A percentile compares a stretch with the other conserved stretches of the same genome.
Evolutionary conservation across 148 eudicot genomes (phyloP).

Genomic region (Pharnaceum exiguum): DNA sequence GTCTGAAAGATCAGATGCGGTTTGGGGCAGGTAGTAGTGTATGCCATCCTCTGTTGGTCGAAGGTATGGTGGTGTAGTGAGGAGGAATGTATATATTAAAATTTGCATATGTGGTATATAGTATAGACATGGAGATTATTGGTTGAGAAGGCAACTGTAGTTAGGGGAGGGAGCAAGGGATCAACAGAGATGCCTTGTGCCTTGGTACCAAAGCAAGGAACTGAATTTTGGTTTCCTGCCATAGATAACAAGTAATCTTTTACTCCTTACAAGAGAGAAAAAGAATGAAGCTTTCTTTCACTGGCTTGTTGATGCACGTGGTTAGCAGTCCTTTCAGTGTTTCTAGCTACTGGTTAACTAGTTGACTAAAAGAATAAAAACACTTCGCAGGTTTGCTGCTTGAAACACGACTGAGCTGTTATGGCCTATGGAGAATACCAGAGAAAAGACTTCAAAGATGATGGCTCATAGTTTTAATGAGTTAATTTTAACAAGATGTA

Average conservation of each 20-base stretch:
- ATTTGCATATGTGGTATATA: not conserved
- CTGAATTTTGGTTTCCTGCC: conserved; percentile 14
- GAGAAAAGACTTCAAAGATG: too few species aligned
- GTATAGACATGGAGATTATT: not conserved
- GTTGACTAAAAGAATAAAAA: too few species aligned
- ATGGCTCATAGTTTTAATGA: too few species aligned
- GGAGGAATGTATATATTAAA: not conserved
- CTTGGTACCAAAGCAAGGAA: conserved; percentile 30
- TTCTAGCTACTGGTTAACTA: not conserved
- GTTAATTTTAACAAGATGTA: too few species aligned
- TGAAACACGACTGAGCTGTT: too few species aligned
- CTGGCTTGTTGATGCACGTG: not conserved
- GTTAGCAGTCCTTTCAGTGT: not conserved
- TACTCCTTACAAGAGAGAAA: not conserved
- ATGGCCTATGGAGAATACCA: too few species aligned
- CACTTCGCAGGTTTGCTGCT: too few species aligned
- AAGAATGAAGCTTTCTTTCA: too few species aligned
- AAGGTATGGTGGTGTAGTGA: not conserved
- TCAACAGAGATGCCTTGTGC: conserved; percentile 7
- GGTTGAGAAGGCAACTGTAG: not conserved
- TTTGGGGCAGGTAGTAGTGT: conserved; percentile 4
- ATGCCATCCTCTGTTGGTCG: conserved; percentile 2
- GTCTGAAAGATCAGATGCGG: not conserved
- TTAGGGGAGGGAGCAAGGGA: conserved; percentile 18
- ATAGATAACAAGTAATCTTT: not conserved